A percentile compares a stretch with the other conserved stretches of the same genome.
phyloP scores from a whole-genome alignment of 106 monocot genomes.

The Dioscorea zingiberensis region DNA sequence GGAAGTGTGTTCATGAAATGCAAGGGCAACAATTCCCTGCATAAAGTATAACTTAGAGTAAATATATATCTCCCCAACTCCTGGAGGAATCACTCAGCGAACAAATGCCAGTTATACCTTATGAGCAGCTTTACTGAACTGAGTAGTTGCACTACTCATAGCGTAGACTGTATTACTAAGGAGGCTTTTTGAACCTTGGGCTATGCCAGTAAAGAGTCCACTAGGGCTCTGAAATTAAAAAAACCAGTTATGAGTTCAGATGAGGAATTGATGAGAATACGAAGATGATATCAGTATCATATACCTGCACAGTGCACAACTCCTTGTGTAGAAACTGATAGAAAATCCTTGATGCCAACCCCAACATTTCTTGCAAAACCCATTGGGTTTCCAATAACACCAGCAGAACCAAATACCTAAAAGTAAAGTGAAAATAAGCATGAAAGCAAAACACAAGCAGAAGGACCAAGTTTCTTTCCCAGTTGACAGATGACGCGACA shows the following conservation, averaged over 20 bases:
- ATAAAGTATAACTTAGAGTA: conserved; percentile 12
- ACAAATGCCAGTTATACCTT: conserved; percentile 40
- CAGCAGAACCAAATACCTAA: conserved; percentile 95
- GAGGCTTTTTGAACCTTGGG: conserved; percentile 85
- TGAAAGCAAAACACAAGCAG: too few species aligned
- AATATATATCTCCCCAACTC: neutral
- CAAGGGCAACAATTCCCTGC: conserved; percentile 84
- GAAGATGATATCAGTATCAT: neutral
- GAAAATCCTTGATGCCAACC: conserved; percentile 70
- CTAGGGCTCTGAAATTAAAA: conserved; percentile 77
- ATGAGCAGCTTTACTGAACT: conserved; percentile 96
- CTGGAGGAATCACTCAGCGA: neutral
- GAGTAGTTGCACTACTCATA: conserved; percentile 84
- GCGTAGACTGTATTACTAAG: conserved; percentile 87
- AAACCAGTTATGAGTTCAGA: neutral
- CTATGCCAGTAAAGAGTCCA: conserved; percentile 61
- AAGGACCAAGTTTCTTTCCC: too few species aligned
- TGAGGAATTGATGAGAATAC: neutral
- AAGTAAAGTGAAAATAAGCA: neutral
- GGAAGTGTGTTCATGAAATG: conserved; percentile 65
- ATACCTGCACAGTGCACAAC: conserved; percentile 78
- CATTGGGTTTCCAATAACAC: conserved; percentile 96
- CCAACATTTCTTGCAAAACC: conserved; percentile 96
- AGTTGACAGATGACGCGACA: too few species aligned
- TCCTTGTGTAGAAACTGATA: conserved; percentile 66